Evolutionary conservation across 192 early-diverging fungal genomes (phyloP).

Genomic region (Linnemannia elongata): DNA sequence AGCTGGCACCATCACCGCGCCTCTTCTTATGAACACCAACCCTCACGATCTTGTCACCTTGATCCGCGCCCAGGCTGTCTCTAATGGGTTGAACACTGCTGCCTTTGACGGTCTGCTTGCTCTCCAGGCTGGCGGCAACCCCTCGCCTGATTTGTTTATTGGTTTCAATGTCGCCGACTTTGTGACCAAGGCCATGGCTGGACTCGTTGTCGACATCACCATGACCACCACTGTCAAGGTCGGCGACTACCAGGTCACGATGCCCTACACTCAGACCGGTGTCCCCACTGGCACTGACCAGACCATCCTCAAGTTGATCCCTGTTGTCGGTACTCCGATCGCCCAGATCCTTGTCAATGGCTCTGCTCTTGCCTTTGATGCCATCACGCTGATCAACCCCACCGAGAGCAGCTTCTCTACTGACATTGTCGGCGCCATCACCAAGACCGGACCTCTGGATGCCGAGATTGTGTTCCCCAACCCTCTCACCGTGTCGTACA

Average conservation of each 20-base stretch:
- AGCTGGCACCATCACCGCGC: constrained; percentile 48
- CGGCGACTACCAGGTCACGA: constrained; percentile 58
- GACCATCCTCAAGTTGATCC: constrained; percentile 55
- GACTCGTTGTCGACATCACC: constrained; percentile 57
- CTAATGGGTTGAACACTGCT: constrained; percentile 11
- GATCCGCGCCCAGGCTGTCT: constrained; percentile 54
- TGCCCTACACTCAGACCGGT: constrained; percentile 57
- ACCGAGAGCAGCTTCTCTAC: constrained; percentile 46
- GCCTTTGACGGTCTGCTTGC: too few relatives aligned
- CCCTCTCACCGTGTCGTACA: constrained; percentile 56
- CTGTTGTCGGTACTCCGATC: constrained; percentile 64
- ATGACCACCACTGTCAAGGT: constrained; percentile 55
- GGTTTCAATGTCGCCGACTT: too few relatives aligned
- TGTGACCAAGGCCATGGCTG: constrained; percentile 50
- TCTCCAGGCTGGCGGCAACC: too few relatives aligned
- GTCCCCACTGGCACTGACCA: constrained; percentile 41
- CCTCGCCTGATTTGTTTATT: too few relatives aligned
- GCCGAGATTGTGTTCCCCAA: constrained; percentile 62
- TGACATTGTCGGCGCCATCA: constrained; percentile 61
- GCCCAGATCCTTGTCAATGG: constrained; percentile 60
- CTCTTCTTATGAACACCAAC: constrained; percentile 61
- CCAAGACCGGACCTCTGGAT: constrained; percentile 63
- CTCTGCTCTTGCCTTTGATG: constrained; percentile 49
- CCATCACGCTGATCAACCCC: constrained; percentile 46
- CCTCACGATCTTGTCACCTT: constrained; percentile 58